Evolutionary conservation across 2,329 filamentous ascomycete genomes (phyloP).

Genomic region (Penicillium sp.): DNA sequence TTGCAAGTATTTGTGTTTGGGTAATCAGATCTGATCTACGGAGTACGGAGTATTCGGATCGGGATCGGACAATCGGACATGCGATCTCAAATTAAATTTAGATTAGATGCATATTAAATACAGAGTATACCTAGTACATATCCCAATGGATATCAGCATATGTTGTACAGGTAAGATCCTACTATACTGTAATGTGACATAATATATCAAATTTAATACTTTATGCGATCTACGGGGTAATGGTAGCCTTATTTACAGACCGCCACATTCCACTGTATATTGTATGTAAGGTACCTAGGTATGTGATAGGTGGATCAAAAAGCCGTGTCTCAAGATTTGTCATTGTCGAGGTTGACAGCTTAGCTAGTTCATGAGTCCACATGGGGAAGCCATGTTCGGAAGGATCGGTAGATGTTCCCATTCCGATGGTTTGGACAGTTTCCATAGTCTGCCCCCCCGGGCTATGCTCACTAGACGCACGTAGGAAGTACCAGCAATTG

Average conservation of each 20-base stretch:
- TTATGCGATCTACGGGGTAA: neutral
- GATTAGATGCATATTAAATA: neutral
- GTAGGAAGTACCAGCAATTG: neutral
- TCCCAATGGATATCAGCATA: neutral
- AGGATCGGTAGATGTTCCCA: neutral
- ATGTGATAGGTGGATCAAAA: neutral
- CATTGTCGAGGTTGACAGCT: conserved; percentile 6
- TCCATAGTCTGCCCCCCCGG: neutral
- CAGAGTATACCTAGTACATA: neutral
- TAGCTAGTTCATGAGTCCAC: neutral
- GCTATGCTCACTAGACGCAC: neutral
- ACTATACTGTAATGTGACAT: neutral
- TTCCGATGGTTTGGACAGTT: neutral
- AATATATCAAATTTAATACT: neutral
- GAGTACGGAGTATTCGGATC: neutral
- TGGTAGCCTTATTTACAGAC: conserved; percentile 1
- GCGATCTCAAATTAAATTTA: neutral
- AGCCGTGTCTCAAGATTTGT: conserved; percentile 21
- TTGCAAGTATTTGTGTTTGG: conserved; percentile 3
- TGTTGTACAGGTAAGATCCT: neutral
- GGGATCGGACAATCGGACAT: neutral
- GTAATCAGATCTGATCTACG: conserved; percentile 6
- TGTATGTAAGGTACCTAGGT: neutral
- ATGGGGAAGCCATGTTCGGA: conserved; percentile 10
- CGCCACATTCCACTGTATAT: neutral